A percentile compares a stretch with the other conserved stretches of the same genome.
Evolutionary conservation across 768 basidiomycete genomes (phyloP).

Genomic region (Suillus decipiens): DNA sequence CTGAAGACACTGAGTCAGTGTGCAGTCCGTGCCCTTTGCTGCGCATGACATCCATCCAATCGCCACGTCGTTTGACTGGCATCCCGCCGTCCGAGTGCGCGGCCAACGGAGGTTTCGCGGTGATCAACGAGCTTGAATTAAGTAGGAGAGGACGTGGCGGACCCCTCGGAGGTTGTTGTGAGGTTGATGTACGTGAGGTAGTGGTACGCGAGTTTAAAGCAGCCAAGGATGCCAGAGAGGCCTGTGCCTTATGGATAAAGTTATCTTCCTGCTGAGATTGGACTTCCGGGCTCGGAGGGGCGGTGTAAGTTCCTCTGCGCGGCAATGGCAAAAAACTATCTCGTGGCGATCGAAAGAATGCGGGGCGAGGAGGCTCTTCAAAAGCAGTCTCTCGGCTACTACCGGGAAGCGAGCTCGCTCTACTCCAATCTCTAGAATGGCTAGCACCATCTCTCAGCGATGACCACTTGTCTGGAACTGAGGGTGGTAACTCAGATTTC

Average conservation of each 20-base stretch:
- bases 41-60: conserved; percentile 54
- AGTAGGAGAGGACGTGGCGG: conserved; percentile 71
- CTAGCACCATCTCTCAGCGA: conserved; percentile 2
- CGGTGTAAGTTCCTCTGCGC: conserved; percentile 28
- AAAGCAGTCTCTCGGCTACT: conserved; percentile 39
- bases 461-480: not conserved
- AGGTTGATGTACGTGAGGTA: conserved; percentile 30
- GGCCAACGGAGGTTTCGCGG: conserved; percentile 27
- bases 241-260: conserved; percentile 39
- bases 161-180: conserved; percentile 43
- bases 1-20: conserved; percentile 62
- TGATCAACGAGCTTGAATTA: conserved; percentile 49
- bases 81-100: conserved; percentile 39
- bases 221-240: conserved; percentile 45
- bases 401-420: conserved; percentile 43
- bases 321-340: conserved; percentile 52
- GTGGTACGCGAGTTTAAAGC: conserved; percentile 36
- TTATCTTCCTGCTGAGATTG: conserved; percentile 25
- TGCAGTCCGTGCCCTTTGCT: conserved; percentile 41
- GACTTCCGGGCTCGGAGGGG: conserved; percentile 35
- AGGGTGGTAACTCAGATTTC: conserved; percentile 23
- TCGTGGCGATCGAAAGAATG: conserved; percentile 56
- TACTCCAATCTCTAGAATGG: conserved; percentile 21
- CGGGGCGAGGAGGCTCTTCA: conserved; percentile 59
- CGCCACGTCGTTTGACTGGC: conserved; percentile 33